Conservation (phyloP, 805 yeast genomes). For the Spathaspora boniae region DNA sequence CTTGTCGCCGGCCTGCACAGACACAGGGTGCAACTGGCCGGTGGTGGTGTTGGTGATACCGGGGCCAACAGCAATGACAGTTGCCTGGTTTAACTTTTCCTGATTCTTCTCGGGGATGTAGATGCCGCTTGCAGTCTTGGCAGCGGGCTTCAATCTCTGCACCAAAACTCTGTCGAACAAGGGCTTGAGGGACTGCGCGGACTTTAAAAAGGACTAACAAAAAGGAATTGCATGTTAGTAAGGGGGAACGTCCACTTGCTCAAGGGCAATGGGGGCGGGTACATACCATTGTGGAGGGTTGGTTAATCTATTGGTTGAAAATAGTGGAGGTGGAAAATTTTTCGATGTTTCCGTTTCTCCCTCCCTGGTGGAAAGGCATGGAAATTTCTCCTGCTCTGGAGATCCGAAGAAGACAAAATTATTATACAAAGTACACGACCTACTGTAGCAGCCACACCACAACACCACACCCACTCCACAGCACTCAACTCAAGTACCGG, state of each 20-base stretch:
- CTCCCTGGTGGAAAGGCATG: constrained; percentile 1
- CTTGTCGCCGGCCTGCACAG: constrained; percentile 86
- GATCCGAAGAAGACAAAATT: constrained; percentile 1
- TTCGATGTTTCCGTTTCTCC: background rate
- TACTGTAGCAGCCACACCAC: constrained; percentile 5
- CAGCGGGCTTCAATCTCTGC: constrained; percentile 87
- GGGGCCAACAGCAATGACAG: constrained; percentile 93
- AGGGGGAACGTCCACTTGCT: background rate
- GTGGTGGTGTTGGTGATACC: constrained; percentile 69
- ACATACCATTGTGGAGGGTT: constrained; percentile 11
- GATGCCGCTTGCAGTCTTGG: constrained; percentile 89
- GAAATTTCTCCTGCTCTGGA: constrained; percentile 7
- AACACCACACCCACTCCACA: constrained; percentile 2
- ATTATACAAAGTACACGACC: constrained; percentile 7
- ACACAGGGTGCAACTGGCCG: constrained; percentile 69
- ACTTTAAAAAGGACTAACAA: constrained; percentile 57
- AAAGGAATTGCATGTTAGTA: constrained; percentile 13
- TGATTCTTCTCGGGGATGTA: constrained; percentile 95
- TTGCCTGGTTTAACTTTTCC: constrained; percentile 88
- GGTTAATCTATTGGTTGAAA: constrained; percentile 2
- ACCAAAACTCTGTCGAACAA: constrained; percentile 94
- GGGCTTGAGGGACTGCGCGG: constrained; percentile 86
- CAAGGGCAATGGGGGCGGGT: background rate
- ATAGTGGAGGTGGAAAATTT: constrained; percentile 1
- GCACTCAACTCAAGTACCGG: constrained; percentile 57